phyloP scores from a whole-genome alignment of 202 grass and related monocot genomes.

The Eragrostis tef region DNA sequence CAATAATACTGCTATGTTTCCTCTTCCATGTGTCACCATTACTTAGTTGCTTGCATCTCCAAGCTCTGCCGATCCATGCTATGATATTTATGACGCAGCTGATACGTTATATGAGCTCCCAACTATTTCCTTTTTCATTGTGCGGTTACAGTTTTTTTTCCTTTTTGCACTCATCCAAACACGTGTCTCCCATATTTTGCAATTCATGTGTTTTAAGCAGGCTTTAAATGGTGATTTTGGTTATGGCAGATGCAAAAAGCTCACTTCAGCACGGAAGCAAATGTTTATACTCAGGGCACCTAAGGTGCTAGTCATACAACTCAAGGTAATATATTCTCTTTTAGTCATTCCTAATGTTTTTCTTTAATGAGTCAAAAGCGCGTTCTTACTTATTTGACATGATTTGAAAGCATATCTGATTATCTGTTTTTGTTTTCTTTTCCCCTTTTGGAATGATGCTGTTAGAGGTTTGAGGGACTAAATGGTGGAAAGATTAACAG shows the following conservation, averaged over 20 bases:
- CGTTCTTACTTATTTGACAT: slow-evolving; percentile 32
- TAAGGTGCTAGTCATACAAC: slow-evolving; percentile 96
- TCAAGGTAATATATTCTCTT: slow-evolving; percentile 63
- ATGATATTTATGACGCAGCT: neutral
- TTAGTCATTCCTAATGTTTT: slow-evolving; percentile 24
- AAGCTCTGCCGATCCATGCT: no score
- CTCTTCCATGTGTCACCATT: no score
- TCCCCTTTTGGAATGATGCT: neutral
- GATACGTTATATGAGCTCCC: neutral
- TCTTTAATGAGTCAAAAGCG: neutral
- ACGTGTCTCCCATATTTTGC: neutral
- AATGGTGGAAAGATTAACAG: slow-evolving; percentile 92
- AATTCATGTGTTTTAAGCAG: slow-evolving; percentile 3
- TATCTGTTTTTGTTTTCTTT: slow-evolving; percentile 3
- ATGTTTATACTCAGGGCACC: slow-evolving; percentile 89
- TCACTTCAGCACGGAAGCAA: slow-evolving; percentile 87
- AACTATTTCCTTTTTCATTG: neutral
- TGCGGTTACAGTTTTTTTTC: neutral
- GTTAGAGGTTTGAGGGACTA: slow-evolving; percentile 93
- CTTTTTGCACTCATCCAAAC: slow-evolving; percentile 16
- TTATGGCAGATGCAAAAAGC: slow-evolving; percentile 82
- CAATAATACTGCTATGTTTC: no score
- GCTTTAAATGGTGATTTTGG: slow-evolving; percentile 35
- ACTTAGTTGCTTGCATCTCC: no score
- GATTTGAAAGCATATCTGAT: slow-evolving; percentile 45